Base-by-base conservation (phyloP, 306 rosid genomes). In the Trifolium repens region DNA sequence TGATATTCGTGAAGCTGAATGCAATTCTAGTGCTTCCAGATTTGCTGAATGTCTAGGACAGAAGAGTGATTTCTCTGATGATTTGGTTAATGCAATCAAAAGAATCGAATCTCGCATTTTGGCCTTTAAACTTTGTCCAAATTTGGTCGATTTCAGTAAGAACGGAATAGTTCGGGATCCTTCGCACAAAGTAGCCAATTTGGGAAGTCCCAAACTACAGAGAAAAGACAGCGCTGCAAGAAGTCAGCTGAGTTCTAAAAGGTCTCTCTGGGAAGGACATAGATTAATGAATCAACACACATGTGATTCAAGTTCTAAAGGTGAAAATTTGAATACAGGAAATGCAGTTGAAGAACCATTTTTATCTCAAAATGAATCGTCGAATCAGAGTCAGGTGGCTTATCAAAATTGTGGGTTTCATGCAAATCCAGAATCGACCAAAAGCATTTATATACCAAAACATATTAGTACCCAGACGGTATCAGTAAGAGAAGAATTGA, bases 41-140 rank as follows among this genome's bases (percentile, higher is more conserved):
- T 65, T 61, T 15, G 24, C 15, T 59, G 84, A 82, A 78, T 70
- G 75, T 75, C 67, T 7, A 2, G 79, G 69, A 16, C 83, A 82
- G 69, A 74, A 57, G 8, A 78, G 42, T 55, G 82, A 82, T 73
- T 80, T 89, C 40, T 75, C 90, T 7, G 75, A 78, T 46, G 90
- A 85, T 24, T 74, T 91, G 44, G 58, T 78, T 34, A 75, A 75
- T 59, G 75, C 90, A 47, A 83, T 93, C 22, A 73, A 82, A 58
- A 81, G 84, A 81, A 83, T 91, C 39, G 96, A 93, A 69, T 87
- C 86, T 35, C 87, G 81, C 54, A 83, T 93, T 79, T 55, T 83
- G 82, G 84, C 91, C 69, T 54, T 84, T 80, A 87, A 91, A 75
- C 79, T 71, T 79, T 79, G 77, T 75, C 76, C 86, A 6, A 74